phyloP scores from a whole-genome alignment of 768 basidiomycete species.

The Rhizopogon salebrosus region DNA sequence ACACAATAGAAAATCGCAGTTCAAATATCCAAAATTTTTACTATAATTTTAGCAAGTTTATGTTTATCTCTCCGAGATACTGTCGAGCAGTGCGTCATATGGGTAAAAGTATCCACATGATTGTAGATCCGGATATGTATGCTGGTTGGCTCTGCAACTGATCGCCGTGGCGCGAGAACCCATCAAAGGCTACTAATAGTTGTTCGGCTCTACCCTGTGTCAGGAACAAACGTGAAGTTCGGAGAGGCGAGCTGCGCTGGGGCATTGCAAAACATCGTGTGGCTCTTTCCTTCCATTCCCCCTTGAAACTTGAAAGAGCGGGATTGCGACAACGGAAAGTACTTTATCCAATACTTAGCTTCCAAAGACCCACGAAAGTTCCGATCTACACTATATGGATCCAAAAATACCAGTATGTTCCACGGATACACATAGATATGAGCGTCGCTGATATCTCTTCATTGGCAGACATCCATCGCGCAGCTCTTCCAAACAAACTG shows the following conservation, averaged over 20 bases:
- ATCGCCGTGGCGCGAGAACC: no score
- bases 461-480: conserved; percentile 23
- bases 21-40: no score
- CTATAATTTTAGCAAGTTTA: no score
- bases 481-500: conserved; percentile 24
- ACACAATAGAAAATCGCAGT: no score
- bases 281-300: not conserved
- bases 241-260: not conserved
- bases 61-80: no score
- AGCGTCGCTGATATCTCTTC: not conserved
- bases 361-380: not conserved
- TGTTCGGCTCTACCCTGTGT: not conserved
- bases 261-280: conserved; percentile 1
- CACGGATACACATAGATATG: not conserved
- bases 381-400: conserved; percentile 3
- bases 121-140: no score
- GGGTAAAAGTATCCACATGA: no score
- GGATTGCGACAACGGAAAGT: not conserved
- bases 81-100: no score
- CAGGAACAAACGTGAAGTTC: conserved; percentile 2
- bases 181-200: not conserved
- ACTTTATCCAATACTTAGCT: not conserved
- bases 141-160: not conserved
- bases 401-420: conserved; percentile 19
- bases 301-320: not conserved